Base-by-base conservation (phyloP, 2,329 filamentous ascomycete species). In the Phyllosticta citribraziliensis region DNA sequence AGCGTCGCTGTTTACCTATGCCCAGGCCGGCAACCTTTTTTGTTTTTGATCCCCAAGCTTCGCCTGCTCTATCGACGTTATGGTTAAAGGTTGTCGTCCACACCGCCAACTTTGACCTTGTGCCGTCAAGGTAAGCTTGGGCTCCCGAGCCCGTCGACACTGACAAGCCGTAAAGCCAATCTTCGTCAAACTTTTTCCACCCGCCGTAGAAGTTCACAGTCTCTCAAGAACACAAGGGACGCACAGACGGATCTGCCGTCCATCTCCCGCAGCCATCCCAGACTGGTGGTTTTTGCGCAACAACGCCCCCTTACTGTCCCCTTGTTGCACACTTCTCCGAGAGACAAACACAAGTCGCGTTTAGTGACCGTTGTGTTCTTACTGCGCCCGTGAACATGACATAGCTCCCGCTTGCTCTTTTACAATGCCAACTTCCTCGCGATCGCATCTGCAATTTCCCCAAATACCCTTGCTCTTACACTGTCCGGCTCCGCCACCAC, bases 401-500 rank as follows among this genome's bases (percentile, higher is more conserved):
- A 14, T 11, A 14, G 35, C 5, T 14, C 40, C 17, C 5, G 14
- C 4, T 47, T n/a, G 17, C 17, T 3, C 3, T 24, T 9, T 33
- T 72, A 66, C 57, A 81, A 58, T 3, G 74, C 78, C 59, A 80
- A 71, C 63, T 75, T 77, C 51, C 60, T 68, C 6, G 73, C 77
- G 10, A 84, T 74, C 62, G 77, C 73, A 58, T 81, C 77, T 1
- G 89, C 89, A 70, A 96, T 86, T 19, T 79, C 77, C 62, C 87
- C 75, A 71, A 97, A 99, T 0, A 86, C 84, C 58, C 79, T 76
- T 0, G 89, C 87, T 66, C 89, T 84, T 33, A 83, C 80, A 67
- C 90, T 91, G 1, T 85, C 72, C 8, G 93, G 91, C 72, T 96
- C 90, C 1, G 90, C 84, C 2, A 96, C 91, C 0, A 97, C 89